Base-by-base conservation (phyloP, 2,329 filamentous ascomycete species). In the Fusarium penzigii region DNA sequence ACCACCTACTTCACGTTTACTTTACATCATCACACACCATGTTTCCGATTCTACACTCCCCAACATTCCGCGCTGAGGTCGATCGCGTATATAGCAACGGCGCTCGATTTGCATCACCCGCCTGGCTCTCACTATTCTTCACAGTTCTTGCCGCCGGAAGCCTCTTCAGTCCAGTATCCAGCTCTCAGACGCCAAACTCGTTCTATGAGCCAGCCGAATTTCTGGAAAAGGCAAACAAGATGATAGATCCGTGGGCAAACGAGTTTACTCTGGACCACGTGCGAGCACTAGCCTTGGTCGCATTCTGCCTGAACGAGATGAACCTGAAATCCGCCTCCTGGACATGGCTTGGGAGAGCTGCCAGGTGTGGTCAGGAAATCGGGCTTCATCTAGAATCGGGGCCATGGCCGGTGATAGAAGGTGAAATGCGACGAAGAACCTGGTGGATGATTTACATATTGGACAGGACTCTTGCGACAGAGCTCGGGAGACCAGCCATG, bases 401-500 rank as follows among this genome's bases (percentile, higher is more conserved):
- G 1, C 80, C 86, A 1, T 91, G 87, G 80, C 81, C 88, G 2
- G 79, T 85, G 1, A 77, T 96, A 13, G 92, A 96, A 64, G 83
- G 83, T 11, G 93, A 97, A 71, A 92, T 93, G 84, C 85, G 92
- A 49, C 85, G 89, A 55, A 82, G 92, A 49, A 84, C 94, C 3
- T 99, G 93, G 93, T 99, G 94, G 92, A 85, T 90, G 13, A 84
- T 96, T 51, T 97, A 97, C 72, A 84, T 91, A 42, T 85, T 92
- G 75, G 94, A 99, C 73, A 85, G 92, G 56, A 81, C 89, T 25
- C 75, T 95, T 45, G 86, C 91, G 0, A 77, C 96, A 12, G 92
- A 96, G 67, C 79, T 92, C 34, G 89, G 90, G 9, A 85, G 88
- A 46, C 91, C 93, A 1, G 83, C 89, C 50, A 73, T 92, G 58